Evolutionary conservation across 768 basidiomycete species (phyloP).

Genomic region (Leccinum sublutescens): DNA sequence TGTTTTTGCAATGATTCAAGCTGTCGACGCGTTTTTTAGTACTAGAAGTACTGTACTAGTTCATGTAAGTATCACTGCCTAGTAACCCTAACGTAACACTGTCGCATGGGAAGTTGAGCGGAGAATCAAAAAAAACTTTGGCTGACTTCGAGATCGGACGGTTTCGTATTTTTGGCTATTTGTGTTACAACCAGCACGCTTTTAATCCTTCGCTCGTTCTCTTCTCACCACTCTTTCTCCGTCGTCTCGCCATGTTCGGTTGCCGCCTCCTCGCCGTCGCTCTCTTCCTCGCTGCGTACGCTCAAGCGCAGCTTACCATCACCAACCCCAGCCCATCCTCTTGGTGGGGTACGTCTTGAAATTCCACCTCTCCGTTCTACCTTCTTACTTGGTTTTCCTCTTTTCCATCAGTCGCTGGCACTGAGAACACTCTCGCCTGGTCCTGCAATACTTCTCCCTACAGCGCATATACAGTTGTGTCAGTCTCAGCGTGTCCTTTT

Average conservation of each 20-base stretch:
- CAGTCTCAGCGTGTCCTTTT: background rate
- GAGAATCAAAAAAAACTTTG: conserved; percentile 20
- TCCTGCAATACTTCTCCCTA: conserved; percentile 44
- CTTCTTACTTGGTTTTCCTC: background rate
- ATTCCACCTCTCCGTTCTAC: background rate
- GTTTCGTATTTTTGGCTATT: conserved; percentile 11
- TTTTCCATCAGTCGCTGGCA: conserved; percentile 46
- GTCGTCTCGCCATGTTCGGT: conserved; percentile 30
- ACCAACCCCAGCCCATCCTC: conserved; percentile 41
- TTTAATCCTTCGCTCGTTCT: conserved; percentile 27
- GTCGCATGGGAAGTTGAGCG: conserved; percentile 9
- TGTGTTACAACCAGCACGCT: conserved; percentile 4
- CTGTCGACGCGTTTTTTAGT: conserved; percentile 6
- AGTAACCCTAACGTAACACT: background rate
- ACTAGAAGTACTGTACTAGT: background rate
- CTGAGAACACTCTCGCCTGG: conserved; percentile 61
- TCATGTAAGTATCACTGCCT: background rate
- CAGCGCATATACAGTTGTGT: conserved; percentile 49
- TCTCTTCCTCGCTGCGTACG: conserved; percentile 38
- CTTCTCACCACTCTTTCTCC: conserved; percentile 14
- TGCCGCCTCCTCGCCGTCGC: conserved; percentile 36
- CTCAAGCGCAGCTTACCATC: conserved; percentile 42
- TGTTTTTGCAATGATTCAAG: conserved; percentile 13
- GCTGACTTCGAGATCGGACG: background rate
- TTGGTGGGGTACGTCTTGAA: conserved; percentile 60